Base-by-base conservation (phyloP, 2,329 filamentous ascomycete species). In the Sporothrix schenckii region DNA sequence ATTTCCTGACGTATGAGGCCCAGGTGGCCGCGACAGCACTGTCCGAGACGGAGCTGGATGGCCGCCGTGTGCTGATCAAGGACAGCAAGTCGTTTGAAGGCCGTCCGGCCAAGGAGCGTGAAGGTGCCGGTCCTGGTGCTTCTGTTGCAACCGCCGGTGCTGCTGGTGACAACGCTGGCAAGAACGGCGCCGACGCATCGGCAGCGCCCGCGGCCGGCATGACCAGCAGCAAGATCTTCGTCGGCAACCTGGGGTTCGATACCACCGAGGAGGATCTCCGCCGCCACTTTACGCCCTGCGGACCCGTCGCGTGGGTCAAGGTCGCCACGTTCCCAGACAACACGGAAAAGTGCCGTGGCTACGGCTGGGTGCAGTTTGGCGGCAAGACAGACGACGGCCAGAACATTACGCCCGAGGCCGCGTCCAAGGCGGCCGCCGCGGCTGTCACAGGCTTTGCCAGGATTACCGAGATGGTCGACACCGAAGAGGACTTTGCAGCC, bases 301-400 rank as follows among this genome's bases (percentile, higher is more conserved):
- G 95, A 66, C 85, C 90, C 73, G 88, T 98, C 72, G 88, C 90
- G 68, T 92, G 92, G 82, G 87, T 93, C 74, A 94, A 97, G 81
- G 84, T 98, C 74, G 95, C 95, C 2, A 97, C 94, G 0, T 99
- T 99, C 78, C 92, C 98, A 80, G 96, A 99, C 79, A 74, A 74
- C 44, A 91, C 91, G 24, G 95, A 95, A 56, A 99, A 98, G 82
- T 99, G 95, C 84, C 98, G 98, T 82, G 96, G 95, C 21, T 99
- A 91, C 81, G 95, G 91, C 6, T 99, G 95, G 94, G 89, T 99
- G 72, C 92, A 92, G 72, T 99, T 98, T 80, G 89, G 90, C 77
- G 66, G 69, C 61, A 66, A 69, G 60, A 68, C 50, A 3, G 66
- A 63, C 53, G 54, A 68, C 47, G 69, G 61, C n/a, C 11, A n/a